Percentiles rank a stretch among this genome's conserved stretches.
Conservation (phyloP, 371 early-diverging fungal genomes). For the Nosema muscidifuracis region DNA sequence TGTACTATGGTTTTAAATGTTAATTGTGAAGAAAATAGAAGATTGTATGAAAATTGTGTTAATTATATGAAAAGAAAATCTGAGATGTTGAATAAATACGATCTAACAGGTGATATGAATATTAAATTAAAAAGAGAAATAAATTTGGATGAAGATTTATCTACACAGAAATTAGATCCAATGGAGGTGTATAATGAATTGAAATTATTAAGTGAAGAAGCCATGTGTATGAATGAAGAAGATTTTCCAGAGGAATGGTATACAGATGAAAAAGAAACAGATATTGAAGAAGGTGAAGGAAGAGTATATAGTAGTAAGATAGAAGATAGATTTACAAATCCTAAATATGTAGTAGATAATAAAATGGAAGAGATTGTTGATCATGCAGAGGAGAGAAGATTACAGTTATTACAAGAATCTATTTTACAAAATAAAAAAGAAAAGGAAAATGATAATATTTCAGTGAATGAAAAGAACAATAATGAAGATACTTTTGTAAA, state of each 20-base stretch:
- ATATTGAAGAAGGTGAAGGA: background rate
- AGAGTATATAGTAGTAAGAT: background rate
- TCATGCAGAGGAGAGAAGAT: background rate
- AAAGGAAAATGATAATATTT: too few species aligned
- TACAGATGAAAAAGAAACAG: background rate
- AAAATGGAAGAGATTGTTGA: too few species aligned
- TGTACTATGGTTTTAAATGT: conserved; percentile 7
- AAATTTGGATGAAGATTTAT: background rate
- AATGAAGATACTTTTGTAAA: too few species aligned
- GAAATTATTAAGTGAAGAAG: background rate
- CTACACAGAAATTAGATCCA: background rate
- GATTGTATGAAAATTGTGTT: background rate
- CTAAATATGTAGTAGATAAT: background rate
- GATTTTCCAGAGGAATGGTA: conserved; percentile 1
- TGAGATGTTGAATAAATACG: background rate
- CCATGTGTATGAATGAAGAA: background rate
- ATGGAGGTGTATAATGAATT: background rate
- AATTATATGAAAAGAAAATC: background rate
- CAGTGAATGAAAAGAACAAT: too few species aligned
- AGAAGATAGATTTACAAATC: background rate
- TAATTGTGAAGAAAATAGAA: background rate
- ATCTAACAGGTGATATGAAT: background rate
- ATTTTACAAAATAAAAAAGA: background rate
- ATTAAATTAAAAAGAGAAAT: too few species aligned
- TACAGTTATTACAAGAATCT: background rate